A percentile compares a stretch with the other conserved stretches of the same genome.
These are phyloP conservation scores for Lavandula angustifolia DNA, from an alignment of 257 asterid genomes.

Conservation along the genomic window DNA sequence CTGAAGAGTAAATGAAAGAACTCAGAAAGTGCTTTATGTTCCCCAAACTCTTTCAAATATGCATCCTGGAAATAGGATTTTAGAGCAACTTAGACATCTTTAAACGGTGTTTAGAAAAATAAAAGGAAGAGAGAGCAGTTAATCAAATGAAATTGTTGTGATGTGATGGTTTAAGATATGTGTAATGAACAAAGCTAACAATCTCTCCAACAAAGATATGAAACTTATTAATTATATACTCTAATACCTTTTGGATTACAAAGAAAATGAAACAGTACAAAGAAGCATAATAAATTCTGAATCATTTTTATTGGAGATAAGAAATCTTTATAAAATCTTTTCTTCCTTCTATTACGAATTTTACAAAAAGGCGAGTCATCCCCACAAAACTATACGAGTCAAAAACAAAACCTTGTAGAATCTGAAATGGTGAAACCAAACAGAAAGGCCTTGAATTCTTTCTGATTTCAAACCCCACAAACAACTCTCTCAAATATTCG, in stretches of 20 bases:
- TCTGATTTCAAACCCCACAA: too few species aligned
- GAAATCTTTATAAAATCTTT: too few species aligned
- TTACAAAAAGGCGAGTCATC: too few species aligned
- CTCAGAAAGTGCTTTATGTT: conserved; percentile 49
- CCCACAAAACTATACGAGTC: too few species aligned
- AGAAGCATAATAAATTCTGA: too few species aligned
- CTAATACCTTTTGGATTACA: background rate
- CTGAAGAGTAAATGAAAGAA: conserved; percentile 56
- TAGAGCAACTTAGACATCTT: conserved; percentile 25
- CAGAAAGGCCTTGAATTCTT: too few species aligned
- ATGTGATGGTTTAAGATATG: conserved; percentile 17
- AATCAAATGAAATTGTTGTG: conserved; percentile 3
- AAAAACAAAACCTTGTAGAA: too few species aligned
- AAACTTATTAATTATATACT: background rate
- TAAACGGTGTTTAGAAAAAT: conserved; percentile 18
- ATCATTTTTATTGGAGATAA: too few species aligned
- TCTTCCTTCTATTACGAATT: too few species aligned
- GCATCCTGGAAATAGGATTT: conserved; percentile 53
- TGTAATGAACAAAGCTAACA: conserved; percentile 1
- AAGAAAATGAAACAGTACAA: background rate
- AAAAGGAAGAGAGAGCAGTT: conserved; percentile 21
- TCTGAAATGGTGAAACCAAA: too few species aligned
- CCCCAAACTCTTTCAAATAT: conserved; percentile 49
- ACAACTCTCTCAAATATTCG: too few species aligned
- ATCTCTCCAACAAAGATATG: conserved; percentile 1